Conservation (phyloP, 441 rosid species). For the Hypseocharis bilobata region DNA sequence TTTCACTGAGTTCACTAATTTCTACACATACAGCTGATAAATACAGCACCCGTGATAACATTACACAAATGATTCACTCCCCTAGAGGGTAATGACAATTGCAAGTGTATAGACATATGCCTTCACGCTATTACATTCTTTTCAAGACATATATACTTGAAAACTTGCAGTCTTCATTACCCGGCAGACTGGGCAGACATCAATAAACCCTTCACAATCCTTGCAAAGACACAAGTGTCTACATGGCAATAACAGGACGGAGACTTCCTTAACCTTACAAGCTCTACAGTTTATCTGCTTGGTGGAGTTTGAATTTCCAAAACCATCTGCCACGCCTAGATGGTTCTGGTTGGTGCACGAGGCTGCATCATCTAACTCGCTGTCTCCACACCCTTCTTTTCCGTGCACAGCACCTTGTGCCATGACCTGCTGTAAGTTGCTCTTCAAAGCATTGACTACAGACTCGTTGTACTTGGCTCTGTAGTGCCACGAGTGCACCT, state of each 20-base stretch:
- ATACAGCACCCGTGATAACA: neutral
- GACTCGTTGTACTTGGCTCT: slow-evolving; percentile 59
- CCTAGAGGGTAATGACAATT: slow-evolving; percentile 9
- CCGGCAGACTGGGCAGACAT: slow-evolving; percentile 47
- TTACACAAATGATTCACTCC: neutral
- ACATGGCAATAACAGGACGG: slow-evolving; percentile 48
- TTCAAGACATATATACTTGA: slow-evolving; percentile 33
- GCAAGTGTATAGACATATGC: slow-evolving; percentile 11
- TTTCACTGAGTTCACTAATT: neutral
- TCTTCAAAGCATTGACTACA: slow-evolving; percentile 44
- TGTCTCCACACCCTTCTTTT: slow-evolving; percentile 67
- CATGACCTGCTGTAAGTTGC: slow-evolving; percentile 51
- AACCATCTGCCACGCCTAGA: slow-evolving; percentile 16
- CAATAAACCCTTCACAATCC: slow-evolving; percentile 42
- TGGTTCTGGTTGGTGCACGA: slow-evolving; percentile 40
- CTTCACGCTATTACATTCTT: neutral
- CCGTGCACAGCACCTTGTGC: slow-evolving; percentile 31
- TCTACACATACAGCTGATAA: neutral
- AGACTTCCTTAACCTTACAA: slow-evolving; percentile 42
- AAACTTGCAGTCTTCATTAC: slow-evolving; percentile 46
- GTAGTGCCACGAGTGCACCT: slow-evolving; percentile 57
- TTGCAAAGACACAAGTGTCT: slow-evolving; percentile 57
- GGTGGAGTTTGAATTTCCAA: slow-evolving; percentile 18
- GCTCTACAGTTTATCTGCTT: slow-evolving; percentile 39
- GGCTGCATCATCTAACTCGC: slow-evolving; percentile 51